phyloP scores from a whole-genome alignment of 2,329 filamentous ascomycete species.

The Calonectria pauciramosa region DNA sequence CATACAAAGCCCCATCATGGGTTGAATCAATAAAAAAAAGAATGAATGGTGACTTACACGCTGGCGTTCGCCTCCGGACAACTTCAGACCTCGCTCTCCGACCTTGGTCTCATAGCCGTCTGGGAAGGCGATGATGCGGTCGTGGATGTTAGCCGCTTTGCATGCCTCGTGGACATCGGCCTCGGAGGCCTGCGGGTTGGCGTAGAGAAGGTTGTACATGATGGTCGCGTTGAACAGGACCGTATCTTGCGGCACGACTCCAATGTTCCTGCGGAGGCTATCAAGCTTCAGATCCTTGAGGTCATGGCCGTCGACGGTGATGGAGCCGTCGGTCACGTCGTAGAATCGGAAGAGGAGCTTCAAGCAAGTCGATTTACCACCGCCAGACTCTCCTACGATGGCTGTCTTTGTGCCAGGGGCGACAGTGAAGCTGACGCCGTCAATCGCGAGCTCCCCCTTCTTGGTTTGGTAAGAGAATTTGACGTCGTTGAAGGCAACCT shows the following conservation, averaged over 20 bases:
- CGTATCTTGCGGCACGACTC: slow-evolving; percentile 61
- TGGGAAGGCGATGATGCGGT: slow-evolving; percentile 66
- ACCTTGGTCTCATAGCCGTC: slow-evolving; percentile 68
- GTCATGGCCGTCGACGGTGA: slow-evolving; percentile 62
- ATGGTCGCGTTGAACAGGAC: slow-evolving; percentile 67
- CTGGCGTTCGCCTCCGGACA: slow-evolving; percentile 74
- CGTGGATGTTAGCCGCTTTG: slow-evolving; percentile 67
- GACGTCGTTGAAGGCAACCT: slow-evolving; percentile 58
- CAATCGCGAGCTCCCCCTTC: slow-evolving; percentile 52
- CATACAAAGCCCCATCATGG: not conserved
- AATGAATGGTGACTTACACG: too few species aligned
- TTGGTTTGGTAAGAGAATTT: slow-evolving; percentile 59
- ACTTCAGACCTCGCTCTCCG: slow-evolving; percentile 65
- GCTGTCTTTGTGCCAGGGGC: slow-evolving; percentile 61
- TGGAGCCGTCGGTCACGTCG: slow-evolving; percentile 59
- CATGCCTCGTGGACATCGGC: slow-evolving; percentile 66
- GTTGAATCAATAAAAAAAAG: not conserved
- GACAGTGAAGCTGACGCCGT: slow-evolving; percentile 58
- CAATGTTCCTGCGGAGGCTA: slow-evolving; percentile 57
- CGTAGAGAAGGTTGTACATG: slow-evolving; percentile 69
- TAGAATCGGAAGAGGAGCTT: slow-evolving; percentile 67
- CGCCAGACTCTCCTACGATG: slow-evolving; percentile 61
- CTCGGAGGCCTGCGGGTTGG: slow-evolving; percentile 61
- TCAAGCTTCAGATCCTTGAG: slow-evolving; percentile 57
- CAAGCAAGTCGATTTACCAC: slow-evolving; percentile 63